Evolutionary conservation across 1,139 yeast species (phyloP), one percentile per base, ranked within the genome.

Genomic region (Hansenula sp.): DNA sequence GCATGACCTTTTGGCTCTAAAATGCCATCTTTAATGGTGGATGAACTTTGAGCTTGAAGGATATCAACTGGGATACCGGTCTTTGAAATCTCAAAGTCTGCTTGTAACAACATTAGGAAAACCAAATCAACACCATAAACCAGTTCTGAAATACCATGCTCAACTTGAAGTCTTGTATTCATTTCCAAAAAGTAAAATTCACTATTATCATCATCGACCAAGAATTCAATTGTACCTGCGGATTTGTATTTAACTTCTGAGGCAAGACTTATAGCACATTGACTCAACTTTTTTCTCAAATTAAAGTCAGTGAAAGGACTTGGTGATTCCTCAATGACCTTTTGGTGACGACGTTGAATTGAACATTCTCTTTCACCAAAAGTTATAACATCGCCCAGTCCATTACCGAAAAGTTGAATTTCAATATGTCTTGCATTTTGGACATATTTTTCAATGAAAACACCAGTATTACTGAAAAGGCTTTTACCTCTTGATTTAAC

Each of bases 301-400:
- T 32, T 40, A 35, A 48, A 44, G 29, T 42, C 29, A 6, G 15
- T 15, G 18, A 33, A 33, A 8, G 41, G 36, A 27, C 41, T 70
- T 16, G 78, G 78, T 4, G 74, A 60, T 53, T 73, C 78, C 52
- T 74, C 79, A 36, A 74, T 61, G n/a, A 72, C 74, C 51, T 72
- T 72, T 47, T 72, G 77, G 51, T 72, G 77, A 27, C 77, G 62
- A 50, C 77, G 63, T 58, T 72, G 77, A 33, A 72, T 71, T 10
- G 76, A 70, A 47, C 77, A 72, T 46, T 73, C 77, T 40, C 77
- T 62, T 52, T 72, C 77, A 17, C 76, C 76, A 35, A 68, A 65
- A 2, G 75, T 70, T 15, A 71, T 61, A 13, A 69, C 69, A 47
- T 70, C 70, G 15, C 76, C 76, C 38, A 58, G 53, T 36, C 68